phyloP scores from a whole-genome alignment of 306 rosid species.

The Mimosa pudica region DNA sequence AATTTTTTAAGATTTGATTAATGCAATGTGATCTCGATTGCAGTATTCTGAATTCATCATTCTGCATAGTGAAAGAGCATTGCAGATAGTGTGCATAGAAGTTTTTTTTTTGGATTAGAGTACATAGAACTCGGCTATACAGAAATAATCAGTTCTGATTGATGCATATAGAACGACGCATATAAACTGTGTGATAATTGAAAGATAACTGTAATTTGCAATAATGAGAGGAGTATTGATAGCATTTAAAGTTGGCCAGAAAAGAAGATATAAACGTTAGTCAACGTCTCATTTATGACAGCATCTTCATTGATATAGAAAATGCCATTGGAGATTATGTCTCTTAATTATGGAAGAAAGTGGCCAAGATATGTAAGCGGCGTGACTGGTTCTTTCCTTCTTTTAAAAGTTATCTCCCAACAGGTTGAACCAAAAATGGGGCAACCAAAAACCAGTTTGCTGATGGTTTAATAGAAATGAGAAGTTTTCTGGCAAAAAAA shows the following conservation, averaged over 20 bases:
- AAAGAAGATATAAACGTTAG: neutral
- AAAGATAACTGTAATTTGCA: constrained; percentile 3
- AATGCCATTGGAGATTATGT: neutral
- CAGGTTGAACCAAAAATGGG: constrained; percentile 50
- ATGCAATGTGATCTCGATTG: constrained; percentile 19
- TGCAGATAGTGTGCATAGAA: neutral
- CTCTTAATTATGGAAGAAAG: neutral
- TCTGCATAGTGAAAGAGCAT: neutral
- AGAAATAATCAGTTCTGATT: neutral
- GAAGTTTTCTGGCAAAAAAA: constrained; percentile 9
- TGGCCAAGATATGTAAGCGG: neutral
- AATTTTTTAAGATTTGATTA: constrained; percentile 9
- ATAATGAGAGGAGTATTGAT: neutral
- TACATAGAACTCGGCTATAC: neutral
- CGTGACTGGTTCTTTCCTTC: constrained; percentile 43
- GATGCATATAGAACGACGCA: neutral
- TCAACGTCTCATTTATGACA: neutral
- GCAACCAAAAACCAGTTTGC: constrained; percentile 55
- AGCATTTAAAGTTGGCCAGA: neutral
- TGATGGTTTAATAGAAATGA: constrained; percentile 53
- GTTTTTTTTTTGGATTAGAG: no score
- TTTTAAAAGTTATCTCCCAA: constrained; percentile 48
- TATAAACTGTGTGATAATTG: neutral
- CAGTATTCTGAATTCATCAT: neutral
- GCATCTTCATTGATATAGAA: constrained; percentile 6